phyloP scores from a whole-genome alignment of 1,139 yeast genomes.

The Magnusiomyces suaveolens region DNA sequence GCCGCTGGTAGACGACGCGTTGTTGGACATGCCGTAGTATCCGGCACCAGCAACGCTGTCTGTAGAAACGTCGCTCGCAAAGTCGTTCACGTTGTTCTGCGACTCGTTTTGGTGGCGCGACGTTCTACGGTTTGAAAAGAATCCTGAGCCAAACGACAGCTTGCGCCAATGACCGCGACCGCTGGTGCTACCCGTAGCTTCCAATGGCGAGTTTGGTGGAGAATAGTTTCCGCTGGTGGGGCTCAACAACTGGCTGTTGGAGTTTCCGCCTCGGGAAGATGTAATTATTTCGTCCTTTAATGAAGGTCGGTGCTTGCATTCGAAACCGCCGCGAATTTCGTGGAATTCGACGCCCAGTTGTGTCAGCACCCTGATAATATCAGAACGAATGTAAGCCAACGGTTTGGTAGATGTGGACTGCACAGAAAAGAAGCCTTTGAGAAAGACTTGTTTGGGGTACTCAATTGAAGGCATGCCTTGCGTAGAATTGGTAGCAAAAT shows the following conservation, averaged over 20 bases:
- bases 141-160: conserved; percentile 29
- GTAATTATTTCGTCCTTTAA: conserved; percentile 10
- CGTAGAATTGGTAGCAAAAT: conserved; percentile 28
- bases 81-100: conserved; percentile 23
- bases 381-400: conserved; percentile 76
- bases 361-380: conserved; percentile 68
- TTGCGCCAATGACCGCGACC: conserved; percentile 29
- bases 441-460: conserved; percentile 80
- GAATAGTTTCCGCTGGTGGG: not conserved
- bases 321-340: conserved; percentile 91
- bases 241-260: not conserved
- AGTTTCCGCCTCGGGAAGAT: not conserved
- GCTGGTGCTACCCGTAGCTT: not conserved
- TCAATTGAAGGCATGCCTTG: conserved; percentile 87
- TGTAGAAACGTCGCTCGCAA: conserved; percentile 26
- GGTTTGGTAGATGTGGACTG: conserved; percentile 94
- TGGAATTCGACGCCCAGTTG: conserved; percentile 71
- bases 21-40: conserved; percentile 49
- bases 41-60: conserved; percentile 32
- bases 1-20: not conserved
- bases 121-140: conserved; percentile 19
- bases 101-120: conserved; percentile 21
- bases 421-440: conserved; percentile 90
- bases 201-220: conserved; percentile 10
- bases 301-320: conserved; percentile 61